A percentile compares a stretch with the other conserved stretches of the same genome.
phyloP scores from a whole-genome alignment of 2,329 filamentous ascomycete genomes.

The Botryotinia calthae region DNA sequence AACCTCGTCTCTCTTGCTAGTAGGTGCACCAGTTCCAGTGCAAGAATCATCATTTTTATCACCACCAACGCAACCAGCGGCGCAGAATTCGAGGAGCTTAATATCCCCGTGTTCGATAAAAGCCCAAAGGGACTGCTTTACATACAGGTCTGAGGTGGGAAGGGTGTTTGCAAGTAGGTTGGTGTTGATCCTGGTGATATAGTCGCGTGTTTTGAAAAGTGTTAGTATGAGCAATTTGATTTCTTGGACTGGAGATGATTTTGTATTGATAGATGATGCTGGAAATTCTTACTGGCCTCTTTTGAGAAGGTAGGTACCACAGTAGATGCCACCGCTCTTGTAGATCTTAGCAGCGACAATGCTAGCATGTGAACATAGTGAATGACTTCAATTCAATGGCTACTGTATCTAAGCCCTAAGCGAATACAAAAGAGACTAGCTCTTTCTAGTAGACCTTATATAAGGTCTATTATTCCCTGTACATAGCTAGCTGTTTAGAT shows the following conservation, averaged over 20 bases:
- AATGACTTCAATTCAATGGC: no score
- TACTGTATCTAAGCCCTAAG: no score
- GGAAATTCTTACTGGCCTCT: background rate
- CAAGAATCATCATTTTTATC: conserved; percentile 8
- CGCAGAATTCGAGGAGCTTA: background rate
- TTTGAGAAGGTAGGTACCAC: background rate
- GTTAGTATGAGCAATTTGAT: background rate
- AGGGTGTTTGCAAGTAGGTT: background rate
- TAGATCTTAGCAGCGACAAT: background rate
- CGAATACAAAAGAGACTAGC: no score
- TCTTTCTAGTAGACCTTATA: no score
- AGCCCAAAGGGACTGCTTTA: background rate
- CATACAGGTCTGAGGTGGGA: background rate
- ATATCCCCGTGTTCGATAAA: conserved; percentile 1
- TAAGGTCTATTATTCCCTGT: no score
- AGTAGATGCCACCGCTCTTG: background rate
- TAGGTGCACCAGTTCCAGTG: background rate
- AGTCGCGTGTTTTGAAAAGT: background rate
- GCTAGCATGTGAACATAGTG: no score
- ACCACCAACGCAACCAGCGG: background rate
- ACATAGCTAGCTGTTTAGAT: no score
- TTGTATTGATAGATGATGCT: background rate
- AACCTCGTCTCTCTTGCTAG: conserved; percentile 1
- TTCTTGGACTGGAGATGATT: background rate
- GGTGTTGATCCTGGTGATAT: background rate